These are phyloP conservation scores for Lyophyllum shimeji DNA, from an alignment of 768 basidiomycete genomes.

Conservation along the genomic window DNA sequence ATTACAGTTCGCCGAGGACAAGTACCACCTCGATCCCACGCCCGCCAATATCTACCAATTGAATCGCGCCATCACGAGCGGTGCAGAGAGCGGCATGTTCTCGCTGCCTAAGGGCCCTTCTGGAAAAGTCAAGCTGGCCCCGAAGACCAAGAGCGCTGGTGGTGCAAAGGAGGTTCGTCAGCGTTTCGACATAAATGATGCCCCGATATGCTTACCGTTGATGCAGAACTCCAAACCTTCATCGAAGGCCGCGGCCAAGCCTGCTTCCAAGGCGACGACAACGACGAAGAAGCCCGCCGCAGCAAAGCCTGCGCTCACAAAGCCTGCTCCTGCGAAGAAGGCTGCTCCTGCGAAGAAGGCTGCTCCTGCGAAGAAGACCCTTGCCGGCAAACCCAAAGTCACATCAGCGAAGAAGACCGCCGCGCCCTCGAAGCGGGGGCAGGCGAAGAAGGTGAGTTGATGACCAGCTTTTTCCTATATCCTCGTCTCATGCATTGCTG, in stretches of 20 bases:
- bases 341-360: slow-evolving; percentile 19
- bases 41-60: slow-evolving; percentile 69
- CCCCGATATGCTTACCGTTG: slow-evolving; percentile 4
- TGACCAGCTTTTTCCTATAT: neutral
- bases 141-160: slow-evolving; percentile 45
- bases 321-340: slow-evolving; percentile 30
- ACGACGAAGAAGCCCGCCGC: slow-evolving; percentile 28
- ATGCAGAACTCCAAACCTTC: slow-evolving; percentile 47
- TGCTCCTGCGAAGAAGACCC: slow-evolving; percentile 23
- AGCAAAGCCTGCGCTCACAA: slow-evolving; percentile 34
- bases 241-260: slow-evolving; percentile 35
- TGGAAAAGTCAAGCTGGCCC: slow-evolving; percentile 66
- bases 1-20: slow-evolving; percentile 75
- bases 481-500: neutral
- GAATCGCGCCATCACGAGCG: slow-evolving; percentile 69
- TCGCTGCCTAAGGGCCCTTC: slow-evolving; percentile 43
- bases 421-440: slow-evolving; percentile 42
- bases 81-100: slow-evolving; percentile 51
- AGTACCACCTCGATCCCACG: slow-evolving; percentile 72
- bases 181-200: slow-evolving; percentile 7
- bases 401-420: slow-evolving; percentile 39
- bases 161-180: slow-evolving; percentile 58
- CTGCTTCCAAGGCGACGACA: slow-evolving; percentile 31
- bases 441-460: slow-evolving; percentile 58
- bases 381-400: slow-evolving; percentile 20